These are phyloP conservation scores for Amanita thiersii DNA, from an alignment of 768 basidiomycete genomes.

Conservation along the genomic window DNA sequence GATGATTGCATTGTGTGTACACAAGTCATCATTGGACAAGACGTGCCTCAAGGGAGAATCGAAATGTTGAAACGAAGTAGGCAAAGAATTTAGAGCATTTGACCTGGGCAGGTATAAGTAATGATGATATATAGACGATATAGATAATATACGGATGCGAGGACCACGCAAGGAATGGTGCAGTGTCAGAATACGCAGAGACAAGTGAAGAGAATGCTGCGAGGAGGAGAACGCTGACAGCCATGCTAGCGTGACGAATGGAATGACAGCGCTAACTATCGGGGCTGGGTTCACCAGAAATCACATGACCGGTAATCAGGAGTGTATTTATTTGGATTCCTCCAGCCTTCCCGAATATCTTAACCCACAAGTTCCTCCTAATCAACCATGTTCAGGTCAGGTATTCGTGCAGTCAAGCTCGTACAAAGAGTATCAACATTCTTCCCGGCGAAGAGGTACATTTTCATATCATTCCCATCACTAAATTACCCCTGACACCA, in stretches of 20 bases:
- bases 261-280: slow-evolving; percentile 9
- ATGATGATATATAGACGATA: slow-evolving; percentile 1
- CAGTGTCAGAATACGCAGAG: slow-evolving; percentile 52
- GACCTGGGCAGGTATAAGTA: slow-evolving; percentile 28
- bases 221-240: slow-evolving; percentile 31
- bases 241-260: slow-evolving; percentile 28
- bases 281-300: slow-evolving; percentile 5
- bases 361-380: neutral
- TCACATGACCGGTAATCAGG: slow-evolving; percentile 15
- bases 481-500: no score
- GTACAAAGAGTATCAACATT: neutral
- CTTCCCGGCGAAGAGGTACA: neutral
- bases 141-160: slow-evolving; percentile 42
- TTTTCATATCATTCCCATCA: neutral
- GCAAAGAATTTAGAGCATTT: slow-evolving; percentile 33
- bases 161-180: slow-evolving; percentile 66
- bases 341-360: neutral
- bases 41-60: slow-evolving; percentile 35
- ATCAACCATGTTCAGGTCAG: slow-evolving; percentile 7
- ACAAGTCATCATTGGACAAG: slow-evolving; percentile 37
- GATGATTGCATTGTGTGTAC: slow-evolving; percentile 58
- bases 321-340: neutral
- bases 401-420: slow-evolving; percentile 1
- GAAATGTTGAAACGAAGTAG: slow-evolving; percentile 24
- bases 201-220: slow-evolving; percentile 38